Conservation (phyloP, 495 filamentous ascomycete species). For the Talaromyces stipitatus region DNA sequence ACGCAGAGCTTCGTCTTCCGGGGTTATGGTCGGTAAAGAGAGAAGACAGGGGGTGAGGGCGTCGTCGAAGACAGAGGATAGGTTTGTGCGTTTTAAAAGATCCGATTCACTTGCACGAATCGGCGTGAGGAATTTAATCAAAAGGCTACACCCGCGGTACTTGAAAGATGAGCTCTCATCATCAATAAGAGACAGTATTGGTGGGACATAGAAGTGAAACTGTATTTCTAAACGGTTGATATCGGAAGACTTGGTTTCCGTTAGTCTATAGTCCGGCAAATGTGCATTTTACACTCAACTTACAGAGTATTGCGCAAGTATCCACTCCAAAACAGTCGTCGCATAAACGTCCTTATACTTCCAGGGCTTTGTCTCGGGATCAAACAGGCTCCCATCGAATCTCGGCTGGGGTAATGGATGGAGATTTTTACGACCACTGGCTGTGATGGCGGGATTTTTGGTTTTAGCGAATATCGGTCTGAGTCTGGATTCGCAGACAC, state of each 20-base stretch:
- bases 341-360: constrained; percentile 56
- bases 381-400: constrained; percentile 37
- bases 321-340: constrained; percentile 60
- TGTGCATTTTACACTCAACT: not conserved
- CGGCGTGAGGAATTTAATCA: constrained; percentile 53
- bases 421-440: constrained; percentile 52
- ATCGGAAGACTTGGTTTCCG: constrained; percentile 15
- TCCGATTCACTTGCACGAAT: constrained; percentile 37
- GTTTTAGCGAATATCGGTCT: constrained; percentile 64
- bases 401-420: constrained; percentile 34
- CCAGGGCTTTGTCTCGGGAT: constrained; percentile 60
- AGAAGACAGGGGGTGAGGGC: constrained; percentile 65
- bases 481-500: constrained; percentile 44
- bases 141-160: constrained; percentile 50
- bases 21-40: constrained; percentile 72
- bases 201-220: constrained; percentile 80
- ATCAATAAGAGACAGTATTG: constrained; percentile 73
- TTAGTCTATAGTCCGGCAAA: not conserved
- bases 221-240: constrained; percentile 35
- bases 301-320: constrained; percentile 40
- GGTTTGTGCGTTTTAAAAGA: constrained; percentile 62
- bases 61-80: constrained; percentile 72
- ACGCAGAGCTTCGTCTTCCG: constrained; percentile 57
- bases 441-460: constrained; percentile 54
- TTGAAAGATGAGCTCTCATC: constrained; percentile 52